Base-by-base conservation (phyloP, 2,329 filamentous ascomycete genomes). In the Xylariaceae sp. region DNA sequence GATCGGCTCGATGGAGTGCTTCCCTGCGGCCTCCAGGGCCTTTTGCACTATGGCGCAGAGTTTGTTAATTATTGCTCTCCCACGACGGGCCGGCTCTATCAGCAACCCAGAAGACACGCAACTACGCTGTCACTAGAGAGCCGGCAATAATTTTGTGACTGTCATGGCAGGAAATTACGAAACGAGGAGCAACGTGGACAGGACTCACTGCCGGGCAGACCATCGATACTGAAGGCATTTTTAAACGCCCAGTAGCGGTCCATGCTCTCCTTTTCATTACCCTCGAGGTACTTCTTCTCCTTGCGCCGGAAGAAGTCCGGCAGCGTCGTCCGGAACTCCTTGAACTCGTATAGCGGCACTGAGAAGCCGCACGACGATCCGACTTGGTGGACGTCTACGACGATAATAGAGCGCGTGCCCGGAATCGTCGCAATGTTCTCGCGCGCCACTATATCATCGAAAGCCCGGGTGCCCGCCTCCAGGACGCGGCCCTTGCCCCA, bases 161-260 rank as follows among this genome's bases (percentile, higher is more conserved):
- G n/a, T n/a, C n/a, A n/a, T n/a, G n/a, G n/a, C n/a, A n/a, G n/a
- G n/a, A n/a, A n/a, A n/a, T n/a, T n/a, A n/a, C n/a, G n/a, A n/a
- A n/a, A n/a, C n/a, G n/a, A n/a, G n/a, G n/a, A n/a, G n/a, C n/a
- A n/a, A n/a, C n/a, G n/a, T n/a, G n/a, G n/a, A n/a, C n/a, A n/a
- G n/a, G n/a, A n/a, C n/a, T n/a, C n/a, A n/a, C n/a, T 56, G 0
- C 53, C 59, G 0, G 60, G 60, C 0, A 64, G 47, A 1, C 58
- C 57, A 27, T 64, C 61, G 32, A 64, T 52, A 28, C 58, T 62
- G 42, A 48, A 59, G 0, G 59, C 49, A 32, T 61, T 64, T 43
- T 64, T 64, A 24, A 48, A 38, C 0, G 61, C 61, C 60, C 61
- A 64, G 41, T 64, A 64, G 16, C 57, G 60, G 14, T 39, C 54